Evolutionary conservation across 352 stramenopile genomes (phyloP).

Genomic region (Globisporangium barbulae): DNA sequence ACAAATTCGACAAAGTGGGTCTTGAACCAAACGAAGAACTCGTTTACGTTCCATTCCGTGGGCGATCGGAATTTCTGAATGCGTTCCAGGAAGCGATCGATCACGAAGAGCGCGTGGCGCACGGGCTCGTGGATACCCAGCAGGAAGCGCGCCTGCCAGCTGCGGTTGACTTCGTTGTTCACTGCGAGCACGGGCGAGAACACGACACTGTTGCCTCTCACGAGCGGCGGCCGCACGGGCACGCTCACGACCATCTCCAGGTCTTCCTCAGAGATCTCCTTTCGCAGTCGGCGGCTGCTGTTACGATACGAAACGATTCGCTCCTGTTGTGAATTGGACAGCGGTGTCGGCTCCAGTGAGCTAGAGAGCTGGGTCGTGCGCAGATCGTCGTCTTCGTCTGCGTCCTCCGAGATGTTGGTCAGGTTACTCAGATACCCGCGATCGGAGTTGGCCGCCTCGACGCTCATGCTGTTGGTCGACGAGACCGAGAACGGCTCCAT

Average conservation of each 20-base stretch:
- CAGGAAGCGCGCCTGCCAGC: constrained; percentile 75
- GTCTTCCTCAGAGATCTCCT: constrained; percentile 37
- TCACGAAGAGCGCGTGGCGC: constrained; percentile 77
- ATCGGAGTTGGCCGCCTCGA: constrained; percentile 24
- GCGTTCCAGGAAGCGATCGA: constrained; percentile 75
- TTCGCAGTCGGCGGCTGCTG: constrained; percentile 26
- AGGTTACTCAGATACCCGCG: constrained; percentile 18
- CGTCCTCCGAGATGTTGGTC: constrained; percentile 16
- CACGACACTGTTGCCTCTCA: constrained; percentile 44
- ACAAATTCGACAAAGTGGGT: constrained; percentile 80
- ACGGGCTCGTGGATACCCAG: constrained; percentile 76
- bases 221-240: constrained; percentile 40
- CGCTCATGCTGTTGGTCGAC: constrained; percentile 17
- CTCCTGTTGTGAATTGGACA: background rate
- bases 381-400: constrained; percentile 14
- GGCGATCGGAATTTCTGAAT: constrained; percentile 40
- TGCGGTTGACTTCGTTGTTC: constrained; percentile 49
- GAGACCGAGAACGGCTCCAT: constrained; percentile 19
- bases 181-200: constrained; percentile 65
- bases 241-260: constrained; percentile 35
- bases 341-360: constrained; percentile 8
- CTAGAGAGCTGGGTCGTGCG: constrained; percentile 11
- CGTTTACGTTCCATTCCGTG: constrained; percentile 49
- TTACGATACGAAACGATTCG: background rate
- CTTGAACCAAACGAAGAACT: constrained; percentile 84